A percentile compares a stretch with the other conserved stretches of the same genome.
These are phyloP conservation scores for Jasminum sambac DNA, from an alignment of 257 asterid species.

Conservation along the genomic window DNA sequence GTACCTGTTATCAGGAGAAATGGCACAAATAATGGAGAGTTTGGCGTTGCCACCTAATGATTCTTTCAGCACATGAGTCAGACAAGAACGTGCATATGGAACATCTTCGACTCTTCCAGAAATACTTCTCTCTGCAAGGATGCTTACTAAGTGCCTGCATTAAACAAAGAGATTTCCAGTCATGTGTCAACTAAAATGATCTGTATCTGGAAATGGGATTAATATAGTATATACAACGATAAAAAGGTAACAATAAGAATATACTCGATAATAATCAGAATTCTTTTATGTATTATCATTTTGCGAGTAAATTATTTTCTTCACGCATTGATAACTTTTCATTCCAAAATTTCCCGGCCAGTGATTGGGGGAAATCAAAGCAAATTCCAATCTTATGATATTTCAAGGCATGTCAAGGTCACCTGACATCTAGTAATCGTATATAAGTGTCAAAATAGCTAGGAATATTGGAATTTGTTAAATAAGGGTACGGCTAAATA, in stretches of 20 bases:
- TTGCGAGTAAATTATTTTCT: neutral
- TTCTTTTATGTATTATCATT: neutral
- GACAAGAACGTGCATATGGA: slow-evolving; percentile 56
- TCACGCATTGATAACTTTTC: neutral
- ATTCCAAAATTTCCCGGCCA: neutral
- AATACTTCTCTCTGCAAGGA: slow-evolving; percentile 48
- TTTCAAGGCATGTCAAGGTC: neutral
- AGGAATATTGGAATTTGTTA: neutral
- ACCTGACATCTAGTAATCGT: neutral
- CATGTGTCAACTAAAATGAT: neutral
- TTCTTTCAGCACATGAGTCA: slow-evolving; percentile 76
- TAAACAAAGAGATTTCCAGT: slow-evolving; percentile 21
- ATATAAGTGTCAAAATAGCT: neutral
- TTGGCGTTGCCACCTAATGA: slow-evolving; percentile 89
- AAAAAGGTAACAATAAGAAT: neutral
- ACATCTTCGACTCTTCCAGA: slow-evolving; percentile 43
- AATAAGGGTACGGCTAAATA: no score
- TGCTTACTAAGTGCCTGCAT: slow-evolving; percentile 72
- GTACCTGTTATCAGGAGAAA: slow-evolving; percentile 72
- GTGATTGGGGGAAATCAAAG: neutral
- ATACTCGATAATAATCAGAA: neutral
- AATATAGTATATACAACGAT: neutral
- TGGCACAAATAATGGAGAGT: slow-evolving; percentile 66
- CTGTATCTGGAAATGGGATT: neutral
- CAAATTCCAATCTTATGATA: neutral